These are phyloP conservation scores for Echites panduratus DNA, from an alignment of 257 asterid genomes.

Conservation along the genomic window DNA sequence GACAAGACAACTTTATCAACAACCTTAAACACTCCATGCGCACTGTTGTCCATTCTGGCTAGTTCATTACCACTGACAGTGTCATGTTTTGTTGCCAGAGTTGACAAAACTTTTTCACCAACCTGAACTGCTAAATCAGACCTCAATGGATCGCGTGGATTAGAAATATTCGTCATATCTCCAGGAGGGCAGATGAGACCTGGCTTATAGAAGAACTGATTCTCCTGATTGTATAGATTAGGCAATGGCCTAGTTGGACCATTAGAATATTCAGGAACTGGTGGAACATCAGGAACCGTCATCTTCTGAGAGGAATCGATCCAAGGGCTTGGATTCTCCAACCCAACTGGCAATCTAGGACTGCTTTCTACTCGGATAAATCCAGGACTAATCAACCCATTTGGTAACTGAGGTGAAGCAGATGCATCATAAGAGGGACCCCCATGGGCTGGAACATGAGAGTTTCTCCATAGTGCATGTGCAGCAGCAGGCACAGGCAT, in stretches of 20 bases:
- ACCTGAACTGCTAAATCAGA: conserved; percentile 29
- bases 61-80: conserved; percentile 21
- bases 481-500: conserved; percentile 40
- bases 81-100: conserved; percentile 26
- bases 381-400: conserved; percentile 56
- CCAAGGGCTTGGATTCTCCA: conserved; percentile 60
- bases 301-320: conserved; percentile 52
- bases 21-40: conserved; percentile 17
- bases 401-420: conserved; percentile 47
- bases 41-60: conserved; percentile 17
- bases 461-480: conserved; percentile 69
- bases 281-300: conserved; percentile 42
- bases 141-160: conserved; percentile 22
- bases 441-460: conserved; percentile 53
- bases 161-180: conserved; percentile 25
- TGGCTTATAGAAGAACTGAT: conserved; percentile 28
- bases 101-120: conserved; percentile 31
- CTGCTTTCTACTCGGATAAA: conserved; percentile 46
- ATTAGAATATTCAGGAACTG: conserved; percentile 45
- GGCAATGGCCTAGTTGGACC: conserved; percentile 37
- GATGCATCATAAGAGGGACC: conserved; percentile 48
- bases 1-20: conserved; percentile 27
- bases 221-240: conserved; percentile 35
- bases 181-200: conserved; percentile 32
- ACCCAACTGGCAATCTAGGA: conserved; percentile 48